These are phyloP conservation scores for Zizania palustris DNA, from an alignment of 202 grass and related monocot species.

Conservation along the genomic window DNA sequence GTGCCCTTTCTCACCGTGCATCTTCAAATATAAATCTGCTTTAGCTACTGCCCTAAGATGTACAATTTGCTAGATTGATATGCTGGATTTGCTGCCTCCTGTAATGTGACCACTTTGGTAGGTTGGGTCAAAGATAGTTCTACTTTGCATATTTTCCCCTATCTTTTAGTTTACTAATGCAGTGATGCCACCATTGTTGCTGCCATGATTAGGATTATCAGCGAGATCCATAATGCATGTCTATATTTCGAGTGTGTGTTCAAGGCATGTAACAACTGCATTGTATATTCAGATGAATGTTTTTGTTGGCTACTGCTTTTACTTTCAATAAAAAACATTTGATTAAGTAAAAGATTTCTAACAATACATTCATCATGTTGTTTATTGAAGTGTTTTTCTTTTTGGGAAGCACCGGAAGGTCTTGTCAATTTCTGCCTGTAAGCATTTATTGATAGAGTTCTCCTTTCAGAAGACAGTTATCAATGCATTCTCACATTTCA, in stretches of 20 bases:
- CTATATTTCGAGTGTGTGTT: neutral
- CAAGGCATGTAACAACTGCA: neutral
- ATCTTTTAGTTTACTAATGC: constrained; percentile 19
- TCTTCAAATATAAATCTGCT: too few relatives aligned
- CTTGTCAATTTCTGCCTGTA: neutral
- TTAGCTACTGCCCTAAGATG: neutral
- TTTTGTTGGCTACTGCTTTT: neutral
- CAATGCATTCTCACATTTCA: constrained; percentile 13
- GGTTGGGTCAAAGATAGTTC: neutral
- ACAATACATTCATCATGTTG: neutral
- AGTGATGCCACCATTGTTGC: neutral
- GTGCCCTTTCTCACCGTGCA: neutral
- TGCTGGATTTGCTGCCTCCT: neutral
- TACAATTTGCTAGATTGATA: neutral
- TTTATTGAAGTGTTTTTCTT: neutral
- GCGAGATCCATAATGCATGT: constrained; percentile 11
- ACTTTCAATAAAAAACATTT: neutral
- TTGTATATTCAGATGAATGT: constrained; percentile 9
- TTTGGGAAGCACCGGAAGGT: neutral
- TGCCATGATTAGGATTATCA: constrained; percentile 14
- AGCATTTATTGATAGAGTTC: neutral
- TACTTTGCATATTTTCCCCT: neutral
- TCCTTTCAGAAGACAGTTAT: constrained; percentile 2
- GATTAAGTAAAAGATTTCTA: neutral
- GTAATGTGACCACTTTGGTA: neutral